A percentile compares a stretch with the other conserved stretches of the same genome.
These are phyloP conservation scores for Globisporangium nodosum DNA, from an alignment of 352 stramenopile genomes.

Conservation along the genomic window DNA sequence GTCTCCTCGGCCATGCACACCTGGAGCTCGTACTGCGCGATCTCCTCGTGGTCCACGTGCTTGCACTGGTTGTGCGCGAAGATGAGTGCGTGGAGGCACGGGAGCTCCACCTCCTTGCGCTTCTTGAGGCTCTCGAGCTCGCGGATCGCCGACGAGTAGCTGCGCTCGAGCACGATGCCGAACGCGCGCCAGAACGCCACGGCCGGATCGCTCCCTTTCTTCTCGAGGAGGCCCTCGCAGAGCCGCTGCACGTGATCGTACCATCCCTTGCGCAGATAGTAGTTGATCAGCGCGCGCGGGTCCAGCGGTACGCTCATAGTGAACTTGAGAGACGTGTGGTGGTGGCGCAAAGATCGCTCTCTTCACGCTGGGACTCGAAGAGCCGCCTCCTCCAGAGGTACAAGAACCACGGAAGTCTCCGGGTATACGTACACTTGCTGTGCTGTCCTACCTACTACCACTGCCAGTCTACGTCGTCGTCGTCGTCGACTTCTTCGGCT, in stretches of 20 bases:
- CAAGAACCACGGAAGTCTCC: too few relatives aligned
- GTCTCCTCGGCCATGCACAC: conserved; percentile 75
- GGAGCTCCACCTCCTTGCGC: conserved; percentile 72
- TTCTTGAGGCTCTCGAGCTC: conserved; percentile 80
- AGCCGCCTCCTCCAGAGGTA: neutral
- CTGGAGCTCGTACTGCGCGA: conserved; percentile 73
- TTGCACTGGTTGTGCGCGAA: conserved; percentile 75
- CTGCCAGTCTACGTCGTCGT: conserved; percentile 27
- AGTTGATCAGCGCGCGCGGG: conserved; percentile 74
- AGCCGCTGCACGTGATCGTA: conserved; percentile 81
- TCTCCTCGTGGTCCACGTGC: conserved; percentile 72
- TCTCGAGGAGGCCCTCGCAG: conserved; percentile 74
- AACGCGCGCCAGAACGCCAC: conserved; percentile 87
- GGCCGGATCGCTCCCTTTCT: conserved; percentile 73
- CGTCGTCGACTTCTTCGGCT: conserved; percentile 41
- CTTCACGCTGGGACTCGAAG: neutral
- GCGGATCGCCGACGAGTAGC: conserved; percentile 76
- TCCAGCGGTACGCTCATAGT: conserved; percentile 29
- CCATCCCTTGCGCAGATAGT: conserved; percentile 86
- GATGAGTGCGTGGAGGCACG: conserved; percentile 74
- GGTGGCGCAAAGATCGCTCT: neutral
- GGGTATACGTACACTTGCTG: too few relatives aligned
- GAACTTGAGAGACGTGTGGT: neutral
- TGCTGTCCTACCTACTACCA: conserved; percentile 14
- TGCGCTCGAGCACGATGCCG: conserved; percentile 70